Base-by-base conservation (phyloP, 2,329 filamentous ascomycete species). In the Xylariaceae sp. region DNA sequence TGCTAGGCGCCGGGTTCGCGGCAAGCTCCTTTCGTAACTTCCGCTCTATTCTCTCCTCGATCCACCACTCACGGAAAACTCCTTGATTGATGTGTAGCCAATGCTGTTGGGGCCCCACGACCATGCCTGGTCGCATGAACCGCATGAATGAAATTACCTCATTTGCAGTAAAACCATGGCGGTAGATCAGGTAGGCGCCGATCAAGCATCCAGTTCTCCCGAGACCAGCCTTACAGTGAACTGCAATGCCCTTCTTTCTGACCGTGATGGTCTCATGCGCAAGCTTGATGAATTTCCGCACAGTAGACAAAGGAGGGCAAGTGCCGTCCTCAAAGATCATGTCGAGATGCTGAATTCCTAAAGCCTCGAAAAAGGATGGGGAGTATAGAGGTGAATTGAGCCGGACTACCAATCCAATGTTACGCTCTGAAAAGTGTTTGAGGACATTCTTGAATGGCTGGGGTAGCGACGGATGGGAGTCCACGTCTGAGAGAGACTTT, bases 251-350 rank as follows among this genome's bases (percentile, higher is more conserved):
- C 75, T 89, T 90, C 67, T 90, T 89, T 69, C 86, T 87, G 38
- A 90, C 76, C 1, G 84, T 90, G 59, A 98, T 98, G 67, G 86
- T 95, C 61, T 95, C 87, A 60, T 97, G 93, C 1, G 93, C 90
- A 44, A 98, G 76, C 53, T 88, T 88, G 64, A 98, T 91, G 63
- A 98, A 98, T 62, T 90, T 90, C 53, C 88, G 83, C 19, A 98
- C 93, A n/a, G 90, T 83, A 15, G 80, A 80, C 39, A 98, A 72
- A 2, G 89, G 83, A 17, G 93, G 93, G 64, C 93, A 98, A 3
- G 93, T 98, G 50, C 93, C 93, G 56, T 98, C 93, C 59, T 97
- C 93, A 60, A 98, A 98, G 59, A 98, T 97, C 93, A 98, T 98
- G 68, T 98, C 93, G 31, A 97, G 74, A 62, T 98, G 93, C 57